Percentiles rank a stretch among this genome's conserved stretches.
Conservation (phyloP, 2,329 filamentous ascomycete genomes). For the Coniochaeta prunicola region DNA sequence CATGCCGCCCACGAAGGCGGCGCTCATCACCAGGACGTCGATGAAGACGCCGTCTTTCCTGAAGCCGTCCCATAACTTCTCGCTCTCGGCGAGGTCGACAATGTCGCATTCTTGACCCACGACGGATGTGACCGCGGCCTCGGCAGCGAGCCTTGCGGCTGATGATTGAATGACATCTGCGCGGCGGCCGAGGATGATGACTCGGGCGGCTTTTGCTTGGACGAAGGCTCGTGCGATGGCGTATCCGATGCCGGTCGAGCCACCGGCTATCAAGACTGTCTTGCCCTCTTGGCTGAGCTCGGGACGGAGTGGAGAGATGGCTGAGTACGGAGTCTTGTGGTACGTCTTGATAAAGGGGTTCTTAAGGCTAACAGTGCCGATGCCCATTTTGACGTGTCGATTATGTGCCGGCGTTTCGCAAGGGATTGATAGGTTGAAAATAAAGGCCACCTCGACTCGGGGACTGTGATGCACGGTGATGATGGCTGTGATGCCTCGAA, state of each 20-base stretch:
- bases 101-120: conserved; percentile 20
- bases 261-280: conserved; percentile 60
- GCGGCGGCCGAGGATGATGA: conserved; percentile 24
- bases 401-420: neutral
- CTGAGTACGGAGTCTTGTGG: conserved; percentile 26
- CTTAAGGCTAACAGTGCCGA: conserved; percentile 12
- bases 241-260: conserved; percentile 58
- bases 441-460: too few species aligned
- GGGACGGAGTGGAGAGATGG: conserved; percentile 26
- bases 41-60: conserved; percentile 14
- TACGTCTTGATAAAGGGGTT: conserved; percentile 18
- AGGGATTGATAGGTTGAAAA: too few species aligned
- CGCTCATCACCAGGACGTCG: conserved; percentile 28
- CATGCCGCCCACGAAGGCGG: conserved; percentile 11
- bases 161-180: conserved; percentile 12
- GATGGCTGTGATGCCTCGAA: too few species aligned
- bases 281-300: conserved; percentile 32
- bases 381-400: conserved; percentile 6
- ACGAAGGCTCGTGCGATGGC: conserved; percentile 53
- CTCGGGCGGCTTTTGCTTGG: conserved; percentile 23
- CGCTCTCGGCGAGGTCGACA: conserved; percentile 14
- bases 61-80: conserved; percentile 21
- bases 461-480: too few species aligned
- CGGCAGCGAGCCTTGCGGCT: conserved; percentile 5
- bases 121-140: conserved; percentile 19